These are phyloP conservation scores for Seiridium unicorne DNA, from an alignment of 2,329 filamentous ascomycete genomes.

Conservation along the genomic window DNA sequence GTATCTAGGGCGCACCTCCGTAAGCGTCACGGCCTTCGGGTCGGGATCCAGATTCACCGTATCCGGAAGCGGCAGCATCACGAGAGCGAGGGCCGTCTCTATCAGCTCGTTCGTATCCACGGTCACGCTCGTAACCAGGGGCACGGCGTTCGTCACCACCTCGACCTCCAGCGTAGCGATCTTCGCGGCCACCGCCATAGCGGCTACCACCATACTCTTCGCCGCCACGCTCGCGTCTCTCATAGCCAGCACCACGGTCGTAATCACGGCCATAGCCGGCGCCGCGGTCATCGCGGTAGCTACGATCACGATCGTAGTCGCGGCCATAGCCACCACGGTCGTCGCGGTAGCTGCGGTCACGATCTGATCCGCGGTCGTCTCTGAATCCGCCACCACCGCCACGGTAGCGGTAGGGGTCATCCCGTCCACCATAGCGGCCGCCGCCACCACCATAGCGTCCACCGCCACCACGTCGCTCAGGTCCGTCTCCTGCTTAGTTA, in stretches of 20 bases:
- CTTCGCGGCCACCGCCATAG: conserved; percentile 4
- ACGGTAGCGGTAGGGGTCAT: conserved; percentile 59
- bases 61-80: conserved; percentile 37
- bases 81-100: conserved; percentile 34
- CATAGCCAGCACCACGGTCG: conserved; percentile 34
- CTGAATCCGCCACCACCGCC: conserved; percentile 41
- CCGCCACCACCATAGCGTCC: conserved; percentile 56
- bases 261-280: conserved; percentile 39
- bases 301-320: conserved; percentile 39
- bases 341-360: conserved; percentile 34
- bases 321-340: conserved; percentile 41
- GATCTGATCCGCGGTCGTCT: conserved; percentile 32
- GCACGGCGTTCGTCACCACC: conserved; percentile 16
- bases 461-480: conserved; percentile 53
- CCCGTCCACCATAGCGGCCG: conserved; percentile 43
- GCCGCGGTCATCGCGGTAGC: conserved; percentile 22
- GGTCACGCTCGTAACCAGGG: conserved; percentile 49
- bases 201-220: conserved; percentile 26
- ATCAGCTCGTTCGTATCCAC: conserved; percentile 49
- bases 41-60: conserved; percentile 40
- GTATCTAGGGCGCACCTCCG: conserved; percentile 33
- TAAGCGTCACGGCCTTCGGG: conserved; percentile 41
- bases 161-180: conserved; percentile 13
- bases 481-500: conserved; percentile 36
- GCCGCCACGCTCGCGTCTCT: conserved; percentile 17